Conservation (phyloP, 495 filamentous ascomycete genomes). For the Penicillium desertorum region DNA sequence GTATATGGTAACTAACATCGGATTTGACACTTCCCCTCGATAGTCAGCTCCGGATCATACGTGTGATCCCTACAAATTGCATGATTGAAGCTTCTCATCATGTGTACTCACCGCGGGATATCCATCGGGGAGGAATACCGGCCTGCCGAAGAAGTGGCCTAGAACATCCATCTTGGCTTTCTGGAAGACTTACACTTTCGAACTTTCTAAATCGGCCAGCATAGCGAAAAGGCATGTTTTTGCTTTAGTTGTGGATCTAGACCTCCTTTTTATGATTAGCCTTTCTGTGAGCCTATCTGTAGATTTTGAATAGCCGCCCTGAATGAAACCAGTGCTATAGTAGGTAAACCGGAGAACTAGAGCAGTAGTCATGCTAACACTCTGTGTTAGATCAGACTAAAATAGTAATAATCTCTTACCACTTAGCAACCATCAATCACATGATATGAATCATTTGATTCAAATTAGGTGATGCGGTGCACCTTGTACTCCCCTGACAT, state of each 20-base stretch:
- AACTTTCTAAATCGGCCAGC: neutral
- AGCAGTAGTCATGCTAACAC: neutral
- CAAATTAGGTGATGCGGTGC: neutral
- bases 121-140: slow-evolving; percentile 7
- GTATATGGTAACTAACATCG: neutral
- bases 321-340: neutral
- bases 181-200: slow-evolving; percentile 7
- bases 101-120: neutral
- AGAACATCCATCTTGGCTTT: slow-evolving; percentile 1
- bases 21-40: neutral
- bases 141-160: neutral
- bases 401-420: neutral
- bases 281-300: neutral
- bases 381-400: neutral
- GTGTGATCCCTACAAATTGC: neutral
- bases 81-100: neutral
- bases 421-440: neutral
- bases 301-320: neutral
- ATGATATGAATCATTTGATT: neutral
- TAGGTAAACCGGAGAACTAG: neutral
- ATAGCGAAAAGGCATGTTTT: neutral
- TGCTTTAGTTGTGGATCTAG: neutral
- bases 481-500: slow-evolving; percentile 5
- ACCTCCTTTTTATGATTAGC: neutral
- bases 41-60: neutral